Base-by-base conservation (phyloP, 306 rosid species). In the Dryas alaskensis region DNA sequence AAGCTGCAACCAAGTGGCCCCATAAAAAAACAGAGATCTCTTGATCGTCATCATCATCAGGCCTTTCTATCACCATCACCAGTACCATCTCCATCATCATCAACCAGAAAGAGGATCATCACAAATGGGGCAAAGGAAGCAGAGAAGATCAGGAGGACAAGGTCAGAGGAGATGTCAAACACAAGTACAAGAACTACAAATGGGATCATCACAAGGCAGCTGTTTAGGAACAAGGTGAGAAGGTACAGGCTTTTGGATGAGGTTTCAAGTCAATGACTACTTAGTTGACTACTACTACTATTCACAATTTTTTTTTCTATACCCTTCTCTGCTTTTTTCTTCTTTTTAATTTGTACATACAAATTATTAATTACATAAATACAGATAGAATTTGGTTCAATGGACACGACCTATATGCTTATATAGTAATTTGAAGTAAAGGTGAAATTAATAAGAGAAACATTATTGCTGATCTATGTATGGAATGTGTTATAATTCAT, bases 211-310 rank as follows among this genome's bases (percentile, higher is more conserved):
- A 79, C 84, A 9, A 89, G 74, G 71, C 97, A 67, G 47, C 89
- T 86, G 17, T 87, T 88, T 54, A 88, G 92, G 89, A 90, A 87
- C 60, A 94, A 90, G 86, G 98, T 87, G 5, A 89, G 99, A 81
- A 92, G 97, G 92, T 94, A 94, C 73, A 94, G 92, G 85, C 97
- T 92, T 80, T 78, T 94, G 79, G 99, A 94, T 60, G 97, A 92
- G 82, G 99, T 94, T 85, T 89, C 99, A 3, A 89, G 94, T 82
- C 92, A 76, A 82, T 72, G 48, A 72, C 67, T 40, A 31, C 37
- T 31, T 31, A 6, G 53, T 66, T 53, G 13, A 53, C 61, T 53
- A 4, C 42, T 11, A 1, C 11, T 54, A 17, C 17, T 25, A 37
- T 53, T 14, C 19, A 49, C 13, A 3, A 40, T 66, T 63, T 22